Conservation (phyloP, 805 yeast species). For the Huiozyma sinensis region DNA sequence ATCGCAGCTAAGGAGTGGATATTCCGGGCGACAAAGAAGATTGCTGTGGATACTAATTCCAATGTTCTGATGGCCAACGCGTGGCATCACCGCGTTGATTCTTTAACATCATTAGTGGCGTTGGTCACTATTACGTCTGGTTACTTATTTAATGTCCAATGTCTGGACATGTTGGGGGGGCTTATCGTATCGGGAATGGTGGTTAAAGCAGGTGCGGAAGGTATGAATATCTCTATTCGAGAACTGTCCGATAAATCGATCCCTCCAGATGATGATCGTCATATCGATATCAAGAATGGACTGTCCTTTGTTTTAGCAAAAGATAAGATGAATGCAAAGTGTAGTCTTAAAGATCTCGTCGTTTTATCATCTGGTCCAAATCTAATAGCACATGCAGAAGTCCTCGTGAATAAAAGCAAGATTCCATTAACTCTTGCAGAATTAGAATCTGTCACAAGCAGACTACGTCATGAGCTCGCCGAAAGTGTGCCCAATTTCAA, state of each 20-base stretch:
- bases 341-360: slow-evolving; percentile 31
- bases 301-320: background rate
- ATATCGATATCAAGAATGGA: slow-evolving; percentile 28
- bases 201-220: slow-evolving; percentile 70
- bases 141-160: slow-evolving; percentile 58
- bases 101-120: slow-evolving; percentile 83
- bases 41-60: slow-evolving; percentile 67
- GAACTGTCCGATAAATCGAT: slow-evolving; percentile 71
- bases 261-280: slow-evolving; percentile 38
- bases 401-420: slow-evolving; percentile 14
- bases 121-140: slow-evolving; percentile 78
- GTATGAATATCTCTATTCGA: slow-evolving; percentile 53
- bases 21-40: slow-evolving; percentile 66
- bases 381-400: slow-evolving; percentile 25
- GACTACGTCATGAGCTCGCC: slow-evolving; percentile 25
- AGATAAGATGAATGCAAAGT: slow-evolving; percentile 24
- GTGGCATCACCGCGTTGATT: slow-evolving; percentile 95
- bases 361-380: slow-evolving; percentile 49
- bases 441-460: slow-evolving; percentile 29
- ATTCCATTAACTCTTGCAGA: slow-evolving; percentile 25
- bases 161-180: slow-evolving; percentile 90
- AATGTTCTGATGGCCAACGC: slow-evolving; percentile 91
- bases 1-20: slow-evolving; percentile 79
- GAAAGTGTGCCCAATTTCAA: slow-evolving; percentile 33
- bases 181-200: slow-evolving; percentile 68